Percentiles rank a stretch among this genome's conserved stretches.
phyloP scores from a whole-genome alignment of 257 asterid species.

The Coffea canephora region DNA sequence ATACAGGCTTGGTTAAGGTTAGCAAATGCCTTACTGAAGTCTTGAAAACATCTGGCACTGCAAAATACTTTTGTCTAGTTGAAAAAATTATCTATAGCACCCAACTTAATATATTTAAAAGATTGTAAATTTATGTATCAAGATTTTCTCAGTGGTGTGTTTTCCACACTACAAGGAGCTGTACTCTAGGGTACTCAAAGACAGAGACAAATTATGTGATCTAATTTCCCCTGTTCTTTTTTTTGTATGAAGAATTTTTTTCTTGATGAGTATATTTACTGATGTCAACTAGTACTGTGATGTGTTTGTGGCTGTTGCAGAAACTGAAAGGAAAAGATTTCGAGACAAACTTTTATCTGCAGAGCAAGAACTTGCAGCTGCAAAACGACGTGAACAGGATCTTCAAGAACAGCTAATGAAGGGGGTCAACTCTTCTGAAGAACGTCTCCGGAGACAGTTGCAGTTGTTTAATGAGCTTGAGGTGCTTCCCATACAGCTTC shows the following conservation, averaged over 20 bases:
- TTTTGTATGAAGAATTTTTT: not conserved
- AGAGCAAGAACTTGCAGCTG: slow-evolving; percentile 97
- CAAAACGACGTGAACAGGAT: slow-evolving; percentile 73
- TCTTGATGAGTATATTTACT: slow-evolving; percentile 14
- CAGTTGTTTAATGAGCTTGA: slow-evolving; percentile 77
- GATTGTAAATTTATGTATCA: not conserved
- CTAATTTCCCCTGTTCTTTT: not conserved
- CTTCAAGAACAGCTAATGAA: slow-evolving; percentile 73
- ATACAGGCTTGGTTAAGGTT: not conserved
- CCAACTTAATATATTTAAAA: not conserved
- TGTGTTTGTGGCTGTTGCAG: slow-evolving; percentile 41
- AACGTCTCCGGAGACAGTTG: slow-evolving; percentile 69
- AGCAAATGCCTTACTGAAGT: not conserved
- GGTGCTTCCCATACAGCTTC: slow-evolving; percentile 42
- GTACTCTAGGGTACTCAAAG: not conserved
- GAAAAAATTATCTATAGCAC: not conserved
- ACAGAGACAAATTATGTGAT: not conserved
- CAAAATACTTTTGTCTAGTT: not conserved
- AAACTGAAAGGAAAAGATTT: slow-evolving; percentile 70
- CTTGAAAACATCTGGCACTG: not conserved
- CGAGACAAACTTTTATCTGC: slow-evolving; percentile 59
- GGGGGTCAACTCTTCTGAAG: slow-evolving; percentile 76
- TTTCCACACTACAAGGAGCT: not conserved
- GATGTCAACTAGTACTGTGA: slow-evolving; percentile 25
- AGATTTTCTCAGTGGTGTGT: too few relatives aligned